Evolutionary conservation across 345 rosid species (phyloP).

Genomic region (Bruguiera sexangula): DNA sequence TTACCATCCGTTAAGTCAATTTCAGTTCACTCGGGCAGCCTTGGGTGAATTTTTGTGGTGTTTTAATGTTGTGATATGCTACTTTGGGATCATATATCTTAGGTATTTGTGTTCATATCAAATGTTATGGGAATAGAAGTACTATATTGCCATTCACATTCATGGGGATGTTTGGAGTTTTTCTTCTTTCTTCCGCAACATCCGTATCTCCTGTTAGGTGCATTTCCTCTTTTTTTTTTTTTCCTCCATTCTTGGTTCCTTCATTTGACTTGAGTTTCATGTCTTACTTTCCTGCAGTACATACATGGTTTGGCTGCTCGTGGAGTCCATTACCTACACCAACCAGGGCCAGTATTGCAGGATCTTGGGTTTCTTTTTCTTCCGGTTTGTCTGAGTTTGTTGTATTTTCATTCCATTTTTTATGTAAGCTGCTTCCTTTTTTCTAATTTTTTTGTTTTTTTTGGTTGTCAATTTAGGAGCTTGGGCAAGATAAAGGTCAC

Average conservation of each 20-base stretch:
- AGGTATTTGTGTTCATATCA: neutral
- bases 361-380: constrained; percentile 85
- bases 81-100: neutral
- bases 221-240: too few species aligned
- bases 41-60: neutral
- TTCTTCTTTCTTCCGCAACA: neutral
- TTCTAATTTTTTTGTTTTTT: neutral
- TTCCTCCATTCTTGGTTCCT: neutral
- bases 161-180: neutral
- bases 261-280: constrained; percentile 3
- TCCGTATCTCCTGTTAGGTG: neutral
- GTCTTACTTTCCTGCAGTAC: constrained; percentile 47
- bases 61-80: neutral
- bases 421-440: constrained; percentile 3
- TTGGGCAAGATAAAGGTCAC: constrained; percentile 89
- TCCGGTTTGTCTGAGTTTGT: constrained; percentile 53
- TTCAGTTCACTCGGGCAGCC: constrained; percentile 14
- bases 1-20: neutral
- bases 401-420: neutral
- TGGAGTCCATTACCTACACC: constrained; percentile 92
- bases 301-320: constrained; percentile 91
- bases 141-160: too few species aligned
- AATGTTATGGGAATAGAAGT: too few species aligned
- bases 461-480: constrained; percentile 52
- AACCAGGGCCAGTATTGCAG: constrained; percentile 80